Conservation (phyloP, 2,329 filamentous ascomycete genomes). For the Hyphodiscus sp. region DNA sequence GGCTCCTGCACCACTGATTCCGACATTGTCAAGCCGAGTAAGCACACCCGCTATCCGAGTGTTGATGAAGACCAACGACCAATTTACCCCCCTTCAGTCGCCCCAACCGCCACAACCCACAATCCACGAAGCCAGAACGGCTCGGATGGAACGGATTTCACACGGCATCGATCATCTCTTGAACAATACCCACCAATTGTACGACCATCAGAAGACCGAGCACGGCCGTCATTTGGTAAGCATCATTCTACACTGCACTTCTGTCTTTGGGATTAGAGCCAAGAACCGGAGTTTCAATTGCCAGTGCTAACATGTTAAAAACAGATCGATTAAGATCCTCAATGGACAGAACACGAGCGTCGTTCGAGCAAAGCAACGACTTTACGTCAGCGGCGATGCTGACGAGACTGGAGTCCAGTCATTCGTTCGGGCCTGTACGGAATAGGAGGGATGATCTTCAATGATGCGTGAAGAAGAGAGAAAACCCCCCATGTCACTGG, state of each 20-base stretch:
- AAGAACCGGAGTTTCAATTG: too few relatives aligned
- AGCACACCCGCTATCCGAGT: conserved; percentile 53
- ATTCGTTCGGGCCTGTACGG: conserved; percentile 29
- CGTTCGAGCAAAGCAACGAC: conserved; percentile 82
- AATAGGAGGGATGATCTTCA: conserved; percentile 23
- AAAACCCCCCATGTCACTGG: conserved; percentile 1
- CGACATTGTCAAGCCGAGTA: conserved; percentile 42
- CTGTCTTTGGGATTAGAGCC: too few relatives aligned
- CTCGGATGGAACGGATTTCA: conserved; percentile 91
- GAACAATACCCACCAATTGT: conserved; percentile 36
- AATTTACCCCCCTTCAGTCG: conserved; percentile 88
- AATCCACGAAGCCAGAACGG: conserved; percentile 80
- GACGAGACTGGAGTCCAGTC: conserved; percentile 72
- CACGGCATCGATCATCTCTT: conserved; percentile 55
- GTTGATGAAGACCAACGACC: conserved; percentile 84
- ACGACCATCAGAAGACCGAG: conserved; percentile 45
- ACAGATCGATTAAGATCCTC: conserved; percentile 63
- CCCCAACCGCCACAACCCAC: conserved; percentile 68
- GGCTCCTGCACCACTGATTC: conserved; percentile 50
- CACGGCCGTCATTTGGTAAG: conserved; percentile 74
- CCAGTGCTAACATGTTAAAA: too few relatives aligned
- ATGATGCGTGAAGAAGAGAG: conserved; percentile 10
- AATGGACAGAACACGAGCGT: conserved; percentile 77
- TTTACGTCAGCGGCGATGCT: conserved; percentile 87
- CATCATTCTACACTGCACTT: too few relatives aligned